phyloP scores from a whole-genome alignment of 805 yeast species.

The Teunomyces stri region DNA sequence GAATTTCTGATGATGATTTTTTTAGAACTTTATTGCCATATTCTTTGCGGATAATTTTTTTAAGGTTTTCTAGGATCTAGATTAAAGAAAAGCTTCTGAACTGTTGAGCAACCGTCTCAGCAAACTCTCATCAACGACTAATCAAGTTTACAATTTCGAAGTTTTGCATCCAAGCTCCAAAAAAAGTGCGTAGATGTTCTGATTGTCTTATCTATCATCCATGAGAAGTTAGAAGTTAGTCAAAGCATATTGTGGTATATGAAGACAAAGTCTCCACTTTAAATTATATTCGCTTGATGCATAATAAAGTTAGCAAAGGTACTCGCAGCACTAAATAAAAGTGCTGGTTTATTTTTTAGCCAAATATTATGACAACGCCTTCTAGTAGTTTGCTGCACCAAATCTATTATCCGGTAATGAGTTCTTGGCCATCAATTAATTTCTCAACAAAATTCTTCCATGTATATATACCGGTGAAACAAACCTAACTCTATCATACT shows the following conservation, averaged over 20 bases:
- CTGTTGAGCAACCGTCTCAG: neutral
- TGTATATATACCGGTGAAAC: too few species aligned
- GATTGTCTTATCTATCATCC: too few species aligned
- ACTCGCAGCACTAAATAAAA: neutral
- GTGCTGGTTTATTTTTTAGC: neutral
- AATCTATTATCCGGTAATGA: neutral
- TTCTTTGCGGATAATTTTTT: neutral
- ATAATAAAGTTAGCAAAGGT: neutral
- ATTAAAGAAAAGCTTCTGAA: neutral
- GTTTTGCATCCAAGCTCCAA: too few species aligned
- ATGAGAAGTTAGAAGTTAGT: too few species aligned
- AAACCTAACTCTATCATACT: too few species aligned
- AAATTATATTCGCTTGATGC: neutral
- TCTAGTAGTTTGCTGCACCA: neutral
- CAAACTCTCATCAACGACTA: neutral
- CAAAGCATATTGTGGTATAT: too few species aligned
- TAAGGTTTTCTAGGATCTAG: neutral
- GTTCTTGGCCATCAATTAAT: neutral
- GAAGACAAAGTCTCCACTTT: neutral
- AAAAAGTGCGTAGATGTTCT: too few species aligned
- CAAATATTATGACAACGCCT: neutral
- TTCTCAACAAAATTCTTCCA: too few species aligned
- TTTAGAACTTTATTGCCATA: neutral
- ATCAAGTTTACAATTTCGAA: neutral
- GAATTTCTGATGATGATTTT: neutral